Conservation (phyloP, 225 moss, liverwort and hornwort genomes). For the Bryum argenteum region DNA sequence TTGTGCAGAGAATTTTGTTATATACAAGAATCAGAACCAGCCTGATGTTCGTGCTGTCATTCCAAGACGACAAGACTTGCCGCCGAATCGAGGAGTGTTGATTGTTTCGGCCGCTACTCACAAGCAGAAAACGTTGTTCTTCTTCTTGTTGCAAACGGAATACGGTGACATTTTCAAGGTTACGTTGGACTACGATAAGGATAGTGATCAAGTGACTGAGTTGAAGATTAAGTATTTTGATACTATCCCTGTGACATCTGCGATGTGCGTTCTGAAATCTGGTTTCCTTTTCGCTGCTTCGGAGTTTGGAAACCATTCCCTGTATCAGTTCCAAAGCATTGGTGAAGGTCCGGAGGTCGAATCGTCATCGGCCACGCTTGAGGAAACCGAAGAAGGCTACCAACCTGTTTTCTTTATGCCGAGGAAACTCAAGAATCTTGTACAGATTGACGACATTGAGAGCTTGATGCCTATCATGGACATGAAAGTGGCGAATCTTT, state of each 20-base stretch:
- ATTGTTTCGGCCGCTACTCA: slow-evolving; percentile 95
- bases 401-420: slow-evolving; percentile 97
- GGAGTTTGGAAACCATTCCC: slow-evolving; percentile 94
- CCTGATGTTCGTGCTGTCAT: slow-evolving; percentile 94
- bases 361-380: slow-evolving; percentile 80
- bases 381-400: slow-evolving; percentile 95
- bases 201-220: slow-evolving; percentile 80
- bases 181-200: slow-evolving; percentile 84
- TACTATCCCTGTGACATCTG: slow-evolving; percentile 94
- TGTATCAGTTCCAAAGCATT: slow-evolving; percentile 59
- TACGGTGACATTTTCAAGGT: slow-evolving; percentile 99
- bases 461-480: slow-evolving; percentile 99
- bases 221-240: slow-evolving; percentile 80
- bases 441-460: slow-evolving; percentile 97
- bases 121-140: slow-evolving; percentile 89
- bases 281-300: slow-evolving; percentile 95
- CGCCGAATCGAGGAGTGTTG: slow-evolving; percentile 85
- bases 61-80: slow-evolving; percentile 90
- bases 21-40: slow-evolving; percentile 96
- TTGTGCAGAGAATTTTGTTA: slow-evolving; percentile 98
- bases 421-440: slow-evolving; percentile 87
- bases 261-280: slow-evolving; percentile 97
- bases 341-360: slow-evolving; percentile 97
- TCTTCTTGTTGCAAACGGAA: slow-evolving; percentile 94
- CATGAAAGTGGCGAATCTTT: slow-evolving; percentile 97